Evolutionary conservation across 306 rosid genomes (phyloP).

Genomic region (Trifolium pratense): DNA sequence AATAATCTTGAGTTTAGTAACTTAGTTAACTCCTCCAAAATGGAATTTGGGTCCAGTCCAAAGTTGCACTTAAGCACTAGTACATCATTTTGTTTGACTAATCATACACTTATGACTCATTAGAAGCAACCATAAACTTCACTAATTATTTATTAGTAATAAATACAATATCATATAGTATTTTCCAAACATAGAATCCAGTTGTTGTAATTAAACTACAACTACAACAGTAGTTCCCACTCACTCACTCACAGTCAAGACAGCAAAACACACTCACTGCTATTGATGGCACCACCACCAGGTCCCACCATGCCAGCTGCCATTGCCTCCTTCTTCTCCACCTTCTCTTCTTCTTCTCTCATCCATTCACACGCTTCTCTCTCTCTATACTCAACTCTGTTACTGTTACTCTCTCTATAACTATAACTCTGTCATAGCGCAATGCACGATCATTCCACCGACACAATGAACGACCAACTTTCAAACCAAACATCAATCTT

Average conservation of each 20-base stretch:
- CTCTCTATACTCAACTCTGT: neutral
- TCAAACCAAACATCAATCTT: conserved; percentile 79
- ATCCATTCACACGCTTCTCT: neutral
- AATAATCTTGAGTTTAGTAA: neutral
- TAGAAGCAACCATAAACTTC: neutral
- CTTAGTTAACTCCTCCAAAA: neutral
- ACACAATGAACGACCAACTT: conserved; percentile 71
- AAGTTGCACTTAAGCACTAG: neutral
- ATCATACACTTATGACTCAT: neutral
- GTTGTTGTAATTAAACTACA: neutral
- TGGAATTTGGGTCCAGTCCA: neutral
- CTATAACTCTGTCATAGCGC: neutral
- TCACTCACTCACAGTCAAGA: conserved; percentile 3
- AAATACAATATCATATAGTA: too few relatives aligned
- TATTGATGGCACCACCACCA: neutral
- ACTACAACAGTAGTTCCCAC: neutral
- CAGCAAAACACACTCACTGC: neutral
- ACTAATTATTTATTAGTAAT: too few relatives aligned
- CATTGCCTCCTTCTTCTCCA: conserved; percentile 31
- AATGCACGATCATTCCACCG: neutral
- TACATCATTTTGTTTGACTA: neutral
- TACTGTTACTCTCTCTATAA: neutral
- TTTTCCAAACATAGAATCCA: too few relatives aligned
- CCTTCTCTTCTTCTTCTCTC: neutral
- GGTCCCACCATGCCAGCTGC: conserved; percentile 83